A percentile compares a stretch with the other conserved stretches of the same genome.
These are phyloP conservation scores for Protea cynaroides DNA, from an alignment of 164 flowering plant genomes.

Conservation along the genomic window DNA sequence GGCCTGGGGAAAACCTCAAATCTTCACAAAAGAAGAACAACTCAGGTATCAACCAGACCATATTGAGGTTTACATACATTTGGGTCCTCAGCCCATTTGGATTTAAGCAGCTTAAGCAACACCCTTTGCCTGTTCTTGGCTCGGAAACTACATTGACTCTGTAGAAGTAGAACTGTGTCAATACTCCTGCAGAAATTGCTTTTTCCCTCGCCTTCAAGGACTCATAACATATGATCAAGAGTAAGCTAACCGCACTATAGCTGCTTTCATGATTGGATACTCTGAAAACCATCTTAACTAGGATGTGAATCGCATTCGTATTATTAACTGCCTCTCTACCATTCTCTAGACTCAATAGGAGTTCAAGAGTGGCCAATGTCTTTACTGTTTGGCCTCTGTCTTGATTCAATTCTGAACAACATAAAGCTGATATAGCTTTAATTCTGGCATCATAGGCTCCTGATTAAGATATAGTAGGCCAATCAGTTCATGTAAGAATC, in stretches of 20 bases:
- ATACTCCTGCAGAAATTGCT: constrained; percentile 45
- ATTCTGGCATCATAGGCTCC: constrained; percentile 33
- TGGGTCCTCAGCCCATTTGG: constrained; percentile 31
- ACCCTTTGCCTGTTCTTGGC: constrained; percentile 55
- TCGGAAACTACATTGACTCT: constrained; percentile 55
- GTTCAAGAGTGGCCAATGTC: constrained; percentile 41
- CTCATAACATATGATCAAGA: constrained; percentile 38
- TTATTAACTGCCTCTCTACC: constrained; percentile 32
- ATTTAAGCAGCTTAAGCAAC: constrained; percentile 62
- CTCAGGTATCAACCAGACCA: not conserved
- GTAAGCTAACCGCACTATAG: constrained; percentile 45
- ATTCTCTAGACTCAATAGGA: constrained; percentile 28
- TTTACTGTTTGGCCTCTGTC: constrained; percentile 14
- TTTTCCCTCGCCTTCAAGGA: constrained; percentile 31
- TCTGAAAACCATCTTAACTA: constrained; percentile 66
- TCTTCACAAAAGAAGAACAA: too few species aligned
- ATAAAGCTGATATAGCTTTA: constrained; percentile 35
- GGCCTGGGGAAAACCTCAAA: too few species aligned
- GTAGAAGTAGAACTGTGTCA: constrained; percentile 62
- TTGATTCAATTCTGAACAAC: constrained; percentile 23
- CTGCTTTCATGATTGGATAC: constrained; percentile 53
- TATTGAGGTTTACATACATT: constrained; percentile 10
- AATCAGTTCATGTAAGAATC: constrained; percentile 20
- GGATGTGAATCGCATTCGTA: constrained; percentile 26
- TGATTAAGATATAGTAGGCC: constrained; percentile 17